Evolutionary conservation across 2,329 filamentous ascomycete species (phyloP).

Genomic region (Alternaria sp.): DNA sequence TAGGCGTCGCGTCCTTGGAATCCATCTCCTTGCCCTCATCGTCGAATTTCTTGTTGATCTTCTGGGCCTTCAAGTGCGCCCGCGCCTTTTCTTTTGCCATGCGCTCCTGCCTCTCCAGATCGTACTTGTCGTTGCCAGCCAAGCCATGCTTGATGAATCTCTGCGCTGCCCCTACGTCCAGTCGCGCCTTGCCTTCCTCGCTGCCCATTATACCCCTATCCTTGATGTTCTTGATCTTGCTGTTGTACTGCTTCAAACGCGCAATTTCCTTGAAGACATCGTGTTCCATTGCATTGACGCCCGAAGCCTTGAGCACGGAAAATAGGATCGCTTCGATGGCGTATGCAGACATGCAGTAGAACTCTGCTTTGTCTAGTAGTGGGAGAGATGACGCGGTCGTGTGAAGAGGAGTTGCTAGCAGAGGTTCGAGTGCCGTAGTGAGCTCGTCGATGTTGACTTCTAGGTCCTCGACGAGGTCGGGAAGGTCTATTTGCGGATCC

Average conservation of each 20-base stretch:
- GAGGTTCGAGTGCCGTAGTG: constrained; percentile 75
- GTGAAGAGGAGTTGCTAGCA: constrained; percentile 71
- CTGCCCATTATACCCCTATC: constrained; percentile 49
- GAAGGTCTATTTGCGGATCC: constrained; percentile 65
- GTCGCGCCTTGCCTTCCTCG: constrained; percentile 56
- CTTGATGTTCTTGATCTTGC: constrained; percentile 85
- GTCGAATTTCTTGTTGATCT: constrained; percentile 42
- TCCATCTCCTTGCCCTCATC: constrained; percentile 35
- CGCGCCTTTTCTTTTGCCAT: constrained; percentile 48
- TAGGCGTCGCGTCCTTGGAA: constrained; percentile 25
- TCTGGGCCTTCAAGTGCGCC: constrained; percentile 33
- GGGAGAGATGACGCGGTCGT: constrained; percentile 80
- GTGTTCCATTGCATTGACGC: constrained; percentile 80
- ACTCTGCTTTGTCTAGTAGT: constrained; percentile 92
- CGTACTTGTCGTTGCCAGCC: constrained; percentile 60
- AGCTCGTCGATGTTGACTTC: constrained; percentile 81
- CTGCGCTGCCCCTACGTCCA: constrained; percentile 79
- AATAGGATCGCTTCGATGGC: constrained; percentile 90
- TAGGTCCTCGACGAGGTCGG: constrained; percentile 75
- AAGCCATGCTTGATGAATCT: constrained; percentile 85
- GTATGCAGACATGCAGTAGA: constrained; percentile 88
- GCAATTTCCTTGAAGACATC: constrained; percentile 85
- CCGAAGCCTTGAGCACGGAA: constrained; percentile 80
- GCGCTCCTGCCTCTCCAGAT: constrained; percentile 51
- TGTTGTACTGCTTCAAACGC: constrained; percentile 89